Conservation (phyloP, 2,329 filamentous ascomycete genomes). For the Ceratocystis alfenasii region DNA sequence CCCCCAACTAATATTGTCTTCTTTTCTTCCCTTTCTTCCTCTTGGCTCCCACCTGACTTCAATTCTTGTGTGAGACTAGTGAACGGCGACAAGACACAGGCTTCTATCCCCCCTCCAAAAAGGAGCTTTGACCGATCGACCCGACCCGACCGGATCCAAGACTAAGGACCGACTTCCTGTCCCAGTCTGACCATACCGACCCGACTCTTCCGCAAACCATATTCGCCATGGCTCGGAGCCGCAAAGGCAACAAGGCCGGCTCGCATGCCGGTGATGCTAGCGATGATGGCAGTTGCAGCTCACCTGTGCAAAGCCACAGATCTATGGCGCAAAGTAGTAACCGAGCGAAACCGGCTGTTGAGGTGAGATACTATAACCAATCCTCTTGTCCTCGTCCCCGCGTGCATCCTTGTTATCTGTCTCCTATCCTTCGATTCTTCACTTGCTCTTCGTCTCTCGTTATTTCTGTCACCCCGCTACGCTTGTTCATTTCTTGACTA, state of each 20-base stretch:
- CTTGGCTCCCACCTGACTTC: not conserved
- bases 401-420: no score
- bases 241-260: constrained; percentile 52
- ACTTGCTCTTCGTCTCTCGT: no score
- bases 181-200: not conserved
- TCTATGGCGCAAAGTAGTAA: not conserved
- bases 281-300: constrained; percentile 35
- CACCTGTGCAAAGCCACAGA: constrained; percentile 5
- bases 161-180: not conserved
- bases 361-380: not conserved
- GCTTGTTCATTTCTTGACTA: constrained; percentile 19
- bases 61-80: not conserved
- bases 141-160: not conserved
- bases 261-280: constrained; percentile 52
- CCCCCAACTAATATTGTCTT: not conserved
- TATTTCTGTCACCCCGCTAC: no score
- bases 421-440: no score
- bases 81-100: not conserved
- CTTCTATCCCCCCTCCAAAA: not conserved
- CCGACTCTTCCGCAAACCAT: no score
- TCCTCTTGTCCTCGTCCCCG: no score
- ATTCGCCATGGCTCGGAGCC: constrained; percentile 25
- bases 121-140: not conserved
- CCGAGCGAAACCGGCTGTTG: not conserved
- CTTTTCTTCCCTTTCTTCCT: not conserved